These are phyloP conservation scores for Alternaria novae-zelandiae DNA, from an alignment of 2,329 filamentous ascomycete genomes.

Conservation along the genomic window DNA sequence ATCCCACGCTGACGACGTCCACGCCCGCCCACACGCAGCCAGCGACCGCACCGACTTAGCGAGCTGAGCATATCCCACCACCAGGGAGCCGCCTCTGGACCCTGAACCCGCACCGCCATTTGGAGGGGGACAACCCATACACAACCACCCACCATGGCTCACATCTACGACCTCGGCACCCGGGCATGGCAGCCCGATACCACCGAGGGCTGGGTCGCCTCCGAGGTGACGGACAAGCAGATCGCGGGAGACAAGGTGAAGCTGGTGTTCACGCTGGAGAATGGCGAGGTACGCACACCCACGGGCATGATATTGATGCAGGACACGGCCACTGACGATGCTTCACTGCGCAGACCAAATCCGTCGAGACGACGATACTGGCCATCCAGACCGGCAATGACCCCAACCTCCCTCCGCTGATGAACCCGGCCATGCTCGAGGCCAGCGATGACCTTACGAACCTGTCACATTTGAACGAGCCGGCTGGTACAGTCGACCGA, in stretches of 20 bases:
- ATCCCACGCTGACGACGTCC: constrained; percentile 24
- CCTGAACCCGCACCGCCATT: constrained; percentile 27
- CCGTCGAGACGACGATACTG: constrained; percentile 75
- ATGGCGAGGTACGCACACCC: constrained; percentile 75
- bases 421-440: constrained; percentile 98
- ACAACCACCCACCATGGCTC: constrained; percentile 69
- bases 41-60: constrained; percentile 22
- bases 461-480: constrained; percentile 96
- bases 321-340: constrained; percentile 15
- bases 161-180: constrained; percentile 94
- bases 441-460: constrained; percentile 98
- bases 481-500: constrained; percentile 72
- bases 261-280: constrained; percentile 87
- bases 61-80: constrained; percentile 24
- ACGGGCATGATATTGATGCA: neutral
- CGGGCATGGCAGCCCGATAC: constrained; percentile 97
- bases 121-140: constrained; percentile 20
- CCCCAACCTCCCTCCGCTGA: constrained; percentile 83
- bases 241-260: constrained; percentile 84
- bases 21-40: constrained; percentile 19
- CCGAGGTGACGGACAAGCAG: constrained; percentile 87
- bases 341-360: constrained; percentile 68
- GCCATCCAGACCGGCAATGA: constrained; percentile 80
- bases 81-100: constrained; percentile 33
- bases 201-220: constrained; percentile 96